Conservation (phyloP, 768 basidiomycete genomes). For the Pleurotus salmoneostramineus region DNA sequence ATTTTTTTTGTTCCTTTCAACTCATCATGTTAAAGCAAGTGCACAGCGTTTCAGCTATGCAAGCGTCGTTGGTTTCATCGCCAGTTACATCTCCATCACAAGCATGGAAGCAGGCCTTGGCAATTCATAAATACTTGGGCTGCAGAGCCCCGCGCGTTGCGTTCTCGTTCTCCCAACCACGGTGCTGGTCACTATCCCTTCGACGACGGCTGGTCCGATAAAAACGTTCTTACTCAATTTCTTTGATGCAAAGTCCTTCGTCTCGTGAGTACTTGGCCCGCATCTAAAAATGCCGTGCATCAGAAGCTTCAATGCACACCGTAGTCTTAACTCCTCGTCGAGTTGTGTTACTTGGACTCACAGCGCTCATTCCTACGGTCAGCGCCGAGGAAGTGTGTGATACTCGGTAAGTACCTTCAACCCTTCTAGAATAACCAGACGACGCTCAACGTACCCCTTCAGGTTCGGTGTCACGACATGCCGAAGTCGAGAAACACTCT, state of each 20-base stretch:
- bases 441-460: not conserved
- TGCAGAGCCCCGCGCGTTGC: not conserved
- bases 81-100: not conserved
- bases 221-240: not conserved
- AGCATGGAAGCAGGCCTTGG: not conserved
- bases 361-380: not conserved
- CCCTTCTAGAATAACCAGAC: not conserved
- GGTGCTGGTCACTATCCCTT: constrained; percentile 5
- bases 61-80: not conserved
- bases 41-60: not conserved
- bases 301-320: not conserved
- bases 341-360: not conserved
- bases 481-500: not conserved
- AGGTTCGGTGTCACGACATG: constrained; percentile 1
- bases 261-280: not conserved
- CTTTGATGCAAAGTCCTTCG: not conserved
- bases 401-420: not conserved
- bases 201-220: constrained; percentile 5
- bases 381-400: constrained; percentile 1
- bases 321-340: not conserved
- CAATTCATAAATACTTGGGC: not conserved
- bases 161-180: not conserved
- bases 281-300: not conserved
- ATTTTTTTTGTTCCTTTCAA: constrained; percentile 18
- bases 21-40: not conserved